Evolutionary conservation across 2,329 filamentous ascomycete genomes (phyloP), one percentile per base, ranked within the genome.

Genomic region (Zymoseptoria pseudotritici): DNA sequence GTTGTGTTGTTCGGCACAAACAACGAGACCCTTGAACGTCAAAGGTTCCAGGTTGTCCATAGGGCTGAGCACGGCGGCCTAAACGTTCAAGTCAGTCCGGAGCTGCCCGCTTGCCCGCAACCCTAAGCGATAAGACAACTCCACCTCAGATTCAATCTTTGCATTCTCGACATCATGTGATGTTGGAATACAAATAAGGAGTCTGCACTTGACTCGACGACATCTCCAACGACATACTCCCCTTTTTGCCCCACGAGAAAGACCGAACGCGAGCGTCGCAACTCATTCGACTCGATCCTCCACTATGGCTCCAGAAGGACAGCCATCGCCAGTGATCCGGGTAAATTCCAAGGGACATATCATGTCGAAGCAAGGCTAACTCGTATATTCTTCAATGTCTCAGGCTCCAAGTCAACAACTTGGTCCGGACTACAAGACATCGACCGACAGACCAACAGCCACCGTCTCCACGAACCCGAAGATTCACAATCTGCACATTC

Each of bases 401-500:
- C 61, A 70, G 63, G 74, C 75, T 8, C 78, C 78, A 42, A 79
- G 77, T 62, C 72, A 91, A 74, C 85, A 83, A 65, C 85, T 96
- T 61, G 92, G 92, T 0, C 91, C 91, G 53, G 82, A 87, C 64
- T 96, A 96, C 76, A 84, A 86, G 59, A 80, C 87, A 24, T 83
- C 87, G 63, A 85, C 83, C 66, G 85, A 93, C 74, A 95, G 93
- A 73, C 91, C 71, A 20, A 67, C 66, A 8, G 71, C 71, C 11
- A 97, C 92, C 2, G 88, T 97, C 50, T 99, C 94, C 11, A 92
- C 86, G 59, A 83, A 85, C 61, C 86, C 97, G 49, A 78, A 85
- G 52, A 87, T 91, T 70, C 87, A 91, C 63, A 97, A 96, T 79
- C 90, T 99, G 66, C 88, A 91, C 73, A 88, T 95, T 65, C 81